A percentile compares a stretch with the other conserved stretches of the same genome.
phyloP scores from a whole-genome alignment of 2,329 filamentous ascomycete species.

The Aspergillus neoniger region DNA sequence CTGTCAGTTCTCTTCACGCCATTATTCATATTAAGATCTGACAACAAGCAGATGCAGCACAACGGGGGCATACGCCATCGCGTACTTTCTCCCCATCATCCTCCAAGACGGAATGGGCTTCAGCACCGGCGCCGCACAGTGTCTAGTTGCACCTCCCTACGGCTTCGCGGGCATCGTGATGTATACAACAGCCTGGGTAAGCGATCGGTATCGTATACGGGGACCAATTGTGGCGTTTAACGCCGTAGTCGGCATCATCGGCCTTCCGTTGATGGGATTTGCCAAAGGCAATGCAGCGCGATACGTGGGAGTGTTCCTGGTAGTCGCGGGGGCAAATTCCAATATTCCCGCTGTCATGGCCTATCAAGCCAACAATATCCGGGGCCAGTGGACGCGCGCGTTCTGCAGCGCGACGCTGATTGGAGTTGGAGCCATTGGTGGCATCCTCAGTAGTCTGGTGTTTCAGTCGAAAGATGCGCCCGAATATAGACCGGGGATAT shows the following conservation, averaged over 20 bases:
- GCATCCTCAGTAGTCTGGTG: slow-evolving; percentile 74
- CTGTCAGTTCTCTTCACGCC: slow-evolving; percentile 47
- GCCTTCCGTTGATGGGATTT: slow-evolving; percentile 73
- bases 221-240: slow-evolving; percentile 69
- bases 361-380: slow-evolving; percentile 85
- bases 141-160: slow-evolving; percentile 71
- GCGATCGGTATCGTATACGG: slow-evolving; percentile 67
- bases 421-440: slow-evolving; percentile 74
- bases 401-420: slow-evolving; percentile 76
- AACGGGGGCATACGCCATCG: slow-evolving; percentile 72
- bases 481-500: slow-evolving; percentile 37
- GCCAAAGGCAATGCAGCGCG: slow-evolving; percentile 57
- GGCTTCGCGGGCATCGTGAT: slow-evolving; percentile 66
- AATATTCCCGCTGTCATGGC: slow-evolving; percentile 75
- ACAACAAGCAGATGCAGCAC: slow-evolving; percentile 53
- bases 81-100: slow-evolving; percentile 78
- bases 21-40: neutral
- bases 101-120: slow-evolving; percentile 65
- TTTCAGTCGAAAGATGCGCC: slow-evolving; percentile 56
- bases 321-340: slow-evolving; percentile 72
- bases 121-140: slow-evolving; percentile 63
- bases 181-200: slow-evolving; percentile 61
- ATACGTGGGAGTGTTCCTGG: slow-evolving; percentile 75
- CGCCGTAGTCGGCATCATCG: slow-evolving; percentile 66
- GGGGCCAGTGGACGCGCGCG: slow-evolving; percentile 84